phyloP scores from a whole-genome alignment of 169 alveolate genomes.

The Cryptosporidium sp. region DNA sequence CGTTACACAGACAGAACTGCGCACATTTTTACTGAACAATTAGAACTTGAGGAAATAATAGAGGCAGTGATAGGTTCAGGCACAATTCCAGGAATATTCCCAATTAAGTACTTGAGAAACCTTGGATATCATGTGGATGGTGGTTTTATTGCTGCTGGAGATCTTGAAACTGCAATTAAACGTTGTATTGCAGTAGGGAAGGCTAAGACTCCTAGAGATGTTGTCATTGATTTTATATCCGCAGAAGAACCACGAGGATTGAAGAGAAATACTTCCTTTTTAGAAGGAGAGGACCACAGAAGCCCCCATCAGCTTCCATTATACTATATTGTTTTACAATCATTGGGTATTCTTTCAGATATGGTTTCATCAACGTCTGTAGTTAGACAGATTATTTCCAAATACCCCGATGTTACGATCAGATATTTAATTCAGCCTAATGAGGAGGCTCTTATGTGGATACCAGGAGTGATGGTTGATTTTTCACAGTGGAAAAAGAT shows the following conservation, averaged over 20 bases:
- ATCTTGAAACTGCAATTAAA: slow-evolving; percentile 73
- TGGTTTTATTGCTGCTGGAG: slow-evolving; percentile 73
- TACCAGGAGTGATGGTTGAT: slow-evolving; percentile 63
- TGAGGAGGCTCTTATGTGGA: slow-evolving; percentile 74
- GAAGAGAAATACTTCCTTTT: slow-evolving; percentile 32
- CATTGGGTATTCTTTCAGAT: slow-evolving; percentile 62
- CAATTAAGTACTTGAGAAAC: slow-evolving; percentile 62
- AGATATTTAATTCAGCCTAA: slow-evolving; percentile 70
- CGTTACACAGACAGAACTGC: slow-evolving; percentile 71
- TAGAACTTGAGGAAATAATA: slow-evolving; percentile 70
- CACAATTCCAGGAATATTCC: slow-evolving; percentile 73
- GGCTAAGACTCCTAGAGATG: slow-evolving; percentile 69
- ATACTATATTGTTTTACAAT: slow-evolving; percentile 46
- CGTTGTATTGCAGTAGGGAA: slow-evolving; percentile 74
- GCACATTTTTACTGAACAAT: slow-evolving; percentile 68
- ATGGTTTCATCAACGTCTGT: slow-evolving; percentile 72
- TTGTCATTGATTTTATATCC: slow-evolving; percentile 68
- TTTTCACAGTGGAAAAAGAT: slow-evolving; percentile 72
- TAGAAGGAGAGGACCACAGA: slow-evolving; percentile 60
- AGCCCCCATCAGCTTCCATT: slow-evolving; percentile 65
- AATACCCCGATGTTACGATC: slow-evolving; percentile 71
- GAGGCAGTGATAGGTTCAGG: slow-evolving; percentile 75
- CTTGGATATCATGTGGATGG: slow-evolving; percentile 74
- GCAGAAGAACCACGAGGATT: slow-evolving; percentile 61
- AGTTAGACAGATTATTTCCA: slow-evolving; percentile 60